Base-by-base conservation (phyloP, 176 grass and related monocot species). In the Carex myosuroides region DNA sequence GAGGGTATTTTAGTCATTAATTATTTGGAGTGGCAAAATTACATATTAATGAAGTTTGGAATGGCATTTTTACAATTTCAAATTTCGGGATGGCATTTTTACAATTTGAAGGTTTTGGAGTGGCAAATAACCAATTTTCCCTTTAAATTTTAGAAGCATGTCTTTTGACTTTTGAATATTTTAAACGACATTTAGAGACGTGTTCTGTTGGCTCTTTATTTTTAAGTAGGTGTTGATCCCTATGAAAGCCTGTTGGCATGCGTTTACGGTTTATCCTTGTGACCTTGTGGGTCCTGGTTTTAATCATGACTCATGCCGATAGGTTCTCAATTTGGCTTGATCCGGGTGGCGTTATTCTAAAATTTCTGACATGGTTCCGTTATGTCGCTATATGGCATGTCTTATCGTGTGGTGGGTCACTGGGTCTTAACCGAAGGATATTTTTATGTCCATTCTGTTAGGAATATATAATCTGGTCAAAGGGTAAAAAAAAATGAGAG, bases 101-200 rank as follows among this genome's bases (percentile, higher is more conserved):
- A n/a, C n/a, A n/a, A n/a, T n/a, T n/a, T n/a, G n/a, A n/a, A n/a
- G n/a, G n/a, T n/a, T n/a, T n/a, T n/a, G n/a, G n/a, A n/a, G n/a
- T n/a, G n/a, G n/a, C n/a, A n/a, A n/a, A n/a, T n/a, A n/a, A n/a
- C n/a, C n/a, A n/a, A n/a, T n/a, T n/a, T n/a, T n/a, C n/a, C n/a
- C 21, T 77, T 77, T 24, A 56, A 26, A 54, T 77, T 77, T 50
- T 54, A 77, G 72, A 77, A 77, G 24, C 50, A 77, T 77, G 46
- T 77, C 12, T 50, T 13, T 32, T 32, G 22, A 77, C 72, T 46
- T 54, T 55, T 16, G 4, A 56, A 56, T 76, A 55, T 76, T 76
- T 55, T 8, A 29, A 39, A 52, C 41, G 20, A 14, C 16, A 22
- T 55, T 13, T 76, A 30, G 48, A 16, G n/a, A 76, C 22, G 22